Base-by-base conservation (phyloP, 2,329 filamentous ascomycete species). In the Zopfia rhizophila region DNA sequence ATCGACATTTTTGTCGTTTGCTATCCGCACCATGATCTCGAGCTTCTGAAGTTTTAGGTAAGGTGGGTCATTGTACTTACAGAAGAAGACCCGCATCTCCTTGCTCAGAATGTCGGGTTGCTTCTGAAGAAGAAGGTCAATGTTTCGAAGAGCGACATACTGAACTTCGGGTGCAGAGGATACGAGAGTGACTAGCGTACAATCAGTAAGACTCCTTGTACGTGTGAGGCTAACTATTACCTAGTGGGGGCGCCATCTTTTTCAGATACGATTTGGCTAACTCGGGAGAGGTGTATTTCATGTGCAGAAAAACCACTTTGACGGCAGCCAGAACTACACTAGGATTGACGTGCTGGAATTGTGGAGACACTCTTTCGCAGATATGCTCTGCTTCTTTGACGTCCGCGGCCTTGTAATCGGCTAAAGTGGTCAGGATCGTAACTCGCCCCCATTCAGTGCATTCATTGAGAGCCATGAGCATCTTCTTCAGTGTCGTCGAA, bases 11-110 rank as follows among this genome's bases (percentile, higher is more conserved):
- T 88, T 89, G 60, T 97, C 92, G 75, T 97, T 97, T 51, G 93
- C 91, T 85, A 99, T 97, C 72, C 94, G 87, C 35, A 99, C 93
- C 94, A 99, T 97, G 54, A 97, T 97, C 70, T 99, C 94, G 37
- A 99, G 83, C 70, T 99, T 99, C 69, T 96, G 89, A 49, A 99
- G 85, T 74, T 99, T 99, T 63, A 99, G 87, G 70, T 99, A 99
- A 16, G 91, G 91, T 2, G 94, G 93, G 61, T 99, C 94, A 69
- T 97, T 97, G 78, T 99, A 99, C 76, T 99, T 99, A 87, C 94
- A 99, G 78, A 99, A 99, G 78, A 99, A 99, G 7, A 99, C 94
- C 31, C 94, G 86, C 65, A 99, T 85, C 73, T 99, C 94, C 73
- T 97, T 97, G 80, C 90, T 96, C 7, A 99, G 81, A 44, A 99